Evolutionary conservation across 176 grass and related monocot genomes (phyloP), one percentile per base, ranked within the genome.

Genomic region (Carex kokanica): DNA sequence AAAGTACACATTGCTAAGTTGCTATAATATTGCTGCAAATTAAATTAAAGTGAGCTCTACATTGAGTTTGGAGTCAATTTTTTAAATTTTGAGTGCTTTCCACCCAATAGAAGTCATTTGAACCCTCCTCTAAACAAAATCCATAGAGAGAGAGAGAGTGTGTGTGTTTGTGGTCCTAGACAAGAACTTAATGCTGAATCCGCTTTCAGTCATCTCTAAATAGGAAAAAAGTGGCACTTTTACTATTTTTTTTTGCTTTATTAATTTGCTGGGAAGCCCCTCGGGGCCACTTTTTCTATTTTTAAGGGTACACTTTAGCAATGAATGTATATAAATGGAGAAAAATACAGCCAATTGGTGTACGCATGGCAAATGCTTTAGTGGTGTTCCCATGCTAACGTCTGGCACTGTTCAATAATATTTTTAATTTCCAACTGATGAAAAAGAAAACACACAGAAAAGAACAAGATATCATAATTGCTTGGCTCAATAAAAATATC

Each of bases 171-270:
- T 38, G 64, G 64, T 68, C 31, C 31, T 16, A 40, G 64, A 40
- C 64, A 68, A 40, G 4, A 68, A 68, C 64, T 2, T 2, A 16
- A 68, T 68, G 32, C 15, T 34, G 17, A 8, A 68, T 68, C 32
- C 64, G 29, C 64, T 68, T 68, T 68, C 64, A 68, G 64, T 69
- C 65, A 69, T 69, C 32, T 69, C 64, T 38, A 34, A 69, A 69
- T 69, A 69, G 16, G 38, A 69, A 69, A 69, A 27, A 38, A 40
- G 65, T 69, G 15, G 6, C 65, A 69, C 65, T 69, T 59, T 41
- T 68, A 68, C 64, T 68, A 68, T 34, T 69, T 64, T 64, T 64
- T 64, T 12, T 49, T 2, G n/a, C 25, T 27, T 62, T 62, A 13
- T 64, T 64, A 15, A 27, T 64, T 64, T 9, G 11, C 61, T 24